Evolutionary conservation across 2,329 filamentous ascomycete species (phyloP).

Genomic region (Cladosporium velox): DNA sequence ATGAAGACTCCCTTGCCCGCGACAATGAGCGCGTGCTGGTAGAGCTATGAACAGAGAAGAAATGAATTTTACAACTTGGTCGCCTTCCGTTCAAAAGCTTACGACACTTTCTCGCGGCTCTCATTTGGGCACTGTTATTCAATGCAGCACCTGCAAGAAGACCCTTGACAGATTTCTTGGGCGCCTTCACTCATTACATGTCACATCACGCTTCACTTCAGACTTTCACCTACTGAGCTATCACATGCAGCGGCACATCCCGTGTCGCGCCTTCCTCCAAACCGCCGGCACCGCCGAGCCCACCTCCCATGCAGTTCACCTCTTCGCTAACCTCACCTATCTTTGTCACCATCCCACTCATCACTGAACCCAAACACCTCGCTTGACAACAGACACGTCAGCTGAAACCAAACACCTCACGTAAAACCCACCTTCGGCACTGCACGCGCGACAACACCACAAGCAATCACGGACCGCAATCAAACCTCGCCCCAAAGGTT

Average conservation of each 20-base stretch:
- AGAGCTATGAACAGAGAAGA: conserved; percentile 18
- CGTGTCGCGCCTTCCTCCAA: neutral
- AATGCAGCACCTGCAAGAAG: neutral
- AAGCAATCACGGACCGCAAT: neutral
- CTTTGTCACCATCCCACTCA: neutral
- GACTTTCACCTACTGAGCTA: neutral
- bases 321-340: neutral
- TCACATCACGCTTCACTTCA: neutral
- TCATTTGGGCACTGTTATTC: neutral
- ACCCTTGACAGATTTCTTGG: neutral
- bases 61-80: conserved; percentile 1
- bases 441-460: neutral
- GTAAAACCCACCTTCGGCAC: neutral
- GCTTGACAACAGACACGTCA: neutral
- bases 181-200: neutral
- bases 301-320: no score
- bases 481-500: neutral
- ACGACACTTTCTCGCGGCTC: neutral
- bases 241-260: no score
- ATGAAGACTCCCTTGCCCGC: conserved; percentile 1
- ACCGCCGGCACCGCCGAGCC: neutral
- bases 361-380: neutral
- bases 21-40: neutral
- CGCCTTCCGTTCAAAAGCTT: neutral
- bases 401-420: neutral